Base-by-base conservation (phyloP, 2,329 filamentous ascomycete genomes). In the Beauveria sp. region DNA sequence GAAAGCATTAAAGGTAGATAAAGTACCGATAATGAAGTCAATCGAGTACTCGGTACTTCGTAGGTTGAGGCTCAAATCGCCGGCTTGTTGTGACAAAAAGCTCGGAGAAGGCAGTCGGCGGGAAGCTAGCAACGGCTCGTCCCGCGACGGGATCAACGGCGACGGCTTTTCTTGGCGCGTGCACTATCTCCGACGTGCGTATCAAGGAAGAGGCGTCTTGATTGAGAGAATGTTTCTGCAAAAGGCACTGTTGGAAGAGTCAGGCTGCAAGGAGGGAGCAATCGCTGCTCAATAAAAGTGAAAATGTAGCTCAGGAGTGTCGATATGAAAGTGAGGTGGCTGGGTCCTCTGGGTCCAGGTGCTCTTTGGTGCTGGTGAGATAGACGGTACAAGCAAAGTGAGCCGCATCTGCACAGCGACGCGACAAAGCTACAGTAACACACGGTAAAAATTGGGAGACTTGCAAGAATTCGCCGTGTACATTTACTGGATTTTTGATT, bases 301-400 rank as follows among this genome's bases (percentile, higher is more conserved):
- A 46, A 3, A 41, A 53, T 14, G 57, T 22, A 28, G 34, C 5
- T 50, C 46, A 59, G 41, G 26, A 59, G 57, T 53, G 48, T 51
- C 16, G 24, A 52, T 46, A 26, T 56, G 41, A 61, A 61, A 61
- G 53, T 61, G 43, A 52, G 54, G 60, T 61, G 60, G 60, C 60
- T 61, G 60, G 60, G 60, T 48, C 22, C 60, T 58, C 60, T 40
- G 47, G 34, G 48, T 53, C 28, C n/a, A 9, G 47, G 60, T 30
- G 54, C 41, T 30, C n/a, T 7, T 24, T 61, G 60, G 60, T 61
- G 60, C 60, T 8, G n/a, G 7, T 48, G 26, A 30, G 60, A 58
- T 61, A 61, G 53, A 26, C 16, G n/a, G 40, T 61, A 61, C 60
- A 47, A 61, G 41, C 1, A 41, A 41, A 24, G 41, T 55, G 51